Evolutionary conservation across 306 rosid genomes (phyloP), one percentile per base, ranked within the genome.

Genomic region (Vigna nakashimae): DNA sequence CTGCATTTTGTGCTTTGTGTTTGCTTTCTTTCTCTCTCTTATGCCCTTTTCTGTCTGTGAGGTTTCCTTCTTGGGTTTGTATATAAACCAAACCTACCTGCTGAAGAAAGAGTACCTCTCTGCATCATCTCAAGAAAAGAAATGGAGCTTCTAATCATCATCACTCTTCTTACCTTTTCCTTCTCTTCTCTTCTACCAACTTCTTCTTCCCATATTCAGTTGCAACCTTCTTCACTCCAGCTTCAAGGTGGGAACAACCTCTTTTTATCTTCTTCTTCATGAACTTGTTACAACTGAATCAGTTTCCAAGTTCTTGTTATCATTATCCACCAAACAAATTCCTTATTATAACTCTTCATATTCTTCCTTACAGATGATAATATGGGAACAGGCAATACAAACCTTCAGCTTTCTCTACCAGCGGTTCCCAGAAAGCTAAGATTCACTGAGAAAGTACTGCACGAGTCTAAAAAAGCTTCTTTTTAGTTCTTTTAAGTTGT

Each of bases 1-100:
- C 84, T 77, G 10, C 74, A 71, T 82, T 88, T 89, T 81, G 91
- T 83, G 90, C 80, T 86, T 75, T 84, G 91, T 90, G 90, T 85
- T 60, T 69, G 40, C n/a, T 42, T 53, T 55, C 58, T 36, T 73
- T 24, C 26, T 71, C 51, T 60, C 55, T 69, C 78, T 71, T 84
- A 58, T 53, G 53, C 59, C 17, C 40, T 20, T 18, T 65, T 40
- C 30, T 38, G 55, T 53, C 15, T 20, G 18, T 26, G 13, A 15
- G 24, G 12, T 59, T 77, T 69, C 67, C 80, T 65, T 75, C 51
- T 60, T 62, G 14, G 73, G 67, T 75, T 58, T 7, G 51, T 83
- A 84, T 86, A 86, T 84, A 87, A 68, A 65, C 58, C 56, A 69
- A 77, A 80, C 64, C 79, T 11, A 67, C 8, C 71, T 63, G 77